Conservation (phyloP, 2,329 filamentous ascomycete genomes). For the Verticillium tricorpus region DNA sequence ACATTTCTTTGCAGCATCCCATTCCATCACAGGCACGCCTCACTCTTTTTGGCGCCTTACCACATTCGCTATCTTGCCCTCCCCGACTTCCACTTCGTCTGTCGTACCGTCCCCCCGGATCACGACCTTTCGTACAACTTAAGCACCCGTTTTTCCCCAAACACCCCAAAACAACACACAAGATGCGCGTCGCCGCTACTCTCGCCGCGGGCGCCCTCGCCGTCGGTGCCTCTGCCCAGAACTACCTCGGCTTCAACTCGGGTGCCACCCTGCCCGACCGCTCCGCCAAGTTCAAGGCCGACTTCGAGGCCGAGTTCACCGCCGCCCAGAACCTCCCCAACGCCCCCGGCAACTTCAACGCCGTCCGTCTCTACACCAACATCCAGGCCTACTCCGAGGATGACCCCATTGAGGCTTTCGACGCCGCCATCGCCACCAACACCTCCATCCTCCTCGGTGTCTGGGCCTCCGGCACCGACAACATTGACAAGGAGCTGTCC, state of each 20-base stretch:
- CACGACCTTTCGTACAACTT: background rate
- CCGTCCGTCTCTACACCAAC: constrained; percentile 64
- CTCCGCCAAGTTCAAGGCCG: constrained; percentile 47
- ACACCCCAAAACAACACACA: constrained; percentile 5
- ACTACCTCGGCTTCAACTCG: constrained; percentile 52
- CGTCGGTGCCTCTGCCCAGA: constrained; percentile 32
- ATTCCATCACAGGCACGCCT: background rate
- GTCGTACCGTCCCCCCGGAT: background rate
- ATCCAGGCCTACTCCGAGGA: constrained; percentile 61
- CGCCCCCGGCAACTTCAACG: constrained; percentile 51
- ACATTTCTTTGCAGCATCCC: background rate
- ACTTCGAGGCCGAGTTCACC: constrained; percentile 43
- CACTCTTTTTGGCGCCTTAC: background rate
- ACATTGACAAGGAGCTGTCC: constrained; percentile 55
- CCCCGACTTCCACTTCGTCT: background rate
- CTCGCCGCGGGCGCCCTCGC: constrained; percentile 34
- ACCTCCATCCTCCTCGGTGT: constrained; percentile 60
- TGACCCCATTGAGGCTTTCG: constrained; percentile 77
- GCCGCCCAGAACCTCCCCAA: constrained; percentile 33
- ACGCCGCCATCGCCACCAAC: constrained; percentile 60
- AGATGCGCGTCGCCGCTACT: constrained; percentile 36
- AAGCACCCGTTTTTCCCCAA: background rate
- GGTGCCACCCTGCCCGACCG: constrained; percentile 40
- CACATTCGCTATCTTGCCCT: background rate
- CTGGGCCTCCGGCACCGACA: constrained; percentile 53